Evolutionary conservation across 805 yeast genomes (phyloP), one percentile per base, ranked within the genome.

Genomic region (Candida hispaniensis): DNA sequence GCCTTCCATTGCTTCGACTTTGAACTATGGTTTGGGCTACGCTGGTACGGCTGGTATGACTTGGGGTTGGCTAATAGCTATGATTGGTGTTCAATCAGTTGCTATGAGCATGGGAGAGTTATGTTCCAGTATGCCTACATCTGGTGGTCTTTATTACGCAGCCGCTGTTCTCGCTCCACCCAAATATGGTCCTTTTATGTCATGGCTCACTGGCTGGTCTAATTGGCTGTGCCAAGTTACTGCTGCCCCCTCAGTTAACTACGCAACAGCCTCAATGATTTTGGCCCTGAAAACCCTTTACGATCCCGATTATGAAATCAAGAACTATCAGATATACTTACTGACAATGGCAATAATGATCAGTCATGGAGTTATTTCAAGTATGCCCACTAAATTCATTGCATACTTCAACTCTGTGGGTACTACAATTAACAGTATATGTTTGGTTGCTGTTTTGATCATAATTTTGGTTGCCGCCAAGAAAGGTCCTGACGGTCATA

Each of bases 61-160:
- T 4, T 75, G 80, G 81, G 67, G 66, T n/a, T 64, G 65, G 59
- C 46, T 75, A 14, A 54, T 72, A 11, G 77, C 75, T 22, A 61
- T 71, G 57, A 40, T 64, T 19, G 71, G 75, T 23, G 64, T 76
- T 35, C 59, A 68, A 34, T 61, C 66, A 4, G 79, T 75, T 28
- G 78, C 78, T 8, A 58, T 41, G 33, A 40, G 43, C 15, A 41
- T 41, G 45, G 79, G 79, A 0, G 82, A 76, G 49, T 60, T 75
- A 18, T 67, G 78, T 8, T 63, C 72, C 15, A 73, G 79, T 5
- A 71, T 70, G 57, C 83, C 83, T 23, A 74, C 79, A 6, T 63
- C 76, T 7, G 71, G 79, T 16, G 82, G 82, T 28, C 64, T 78
- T 6, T 79, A 78, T 30, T 76, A 75, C 46, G 79, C 82, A 11